Base-by-base conservation (phyloP, 73 alveolate species). In the Urostyla sp. region DNA sequence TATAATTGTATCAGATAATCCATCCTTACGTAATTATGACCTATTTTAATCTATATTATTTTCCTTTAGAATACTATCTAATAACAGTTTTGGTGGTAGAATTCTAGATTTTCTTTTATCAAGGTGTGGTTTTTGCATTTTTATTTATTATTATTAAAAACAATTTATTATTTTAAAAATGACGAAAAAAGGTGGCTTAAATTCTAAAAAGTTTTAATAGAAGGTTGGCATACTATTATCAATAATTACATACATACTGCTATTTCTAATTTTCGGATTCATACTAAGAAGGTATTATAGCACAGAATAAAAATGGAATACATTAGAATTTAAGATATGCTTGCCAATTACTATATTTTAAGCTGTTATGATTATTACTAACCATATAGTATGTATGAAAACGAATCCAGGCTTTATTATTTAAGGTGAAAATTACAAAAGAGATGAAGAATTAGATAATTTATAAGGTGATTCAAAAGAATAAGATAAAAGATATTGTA, bases 331-430 rank as follows among this genome's bases (percentile, higher is more conserved):
- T n/a, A n/a, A n/a, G n/a, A n/a, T n/a, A n/a, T n/a, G n/a, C n/a
- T n/a, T n/a, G n/a, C n/a, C n/a, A n/a, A n/a, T n/a, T n/a, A n/a
- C n/a, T n/a, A n/a, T n/a, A n/a, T 35, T 37, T 21, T 59, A 34
- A 15, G 56, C 44, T 5, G n/a, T 43, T 37, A 13, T 75, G 53
- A 24, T 44, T 28, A 24, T 75, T 13, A 48, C 57, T 52, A 37
- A 67, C 34, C 92, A 83, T 55, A 46, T 83, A 30, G 32, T 40
- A 38, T 30, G 75, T 52, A 73, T 83, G 87, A 20, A 60, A 6
- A 83, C 87, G 27, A 50, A 75, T 46, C 92, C 92, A 11, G 92
- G 92, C 45, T 13, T 67, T n/a, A n/a, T n/a, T n/a, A n/a, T n/a
- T n/a, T n/a, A n/a, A n/a, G 21, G 21, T 18, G 60, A 24, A 18